These are phyloP conservation scores for Aschersonia sp. DNA, from an alignment of 2,329 filamentous ascomycete species.

Conservation along the genomic window DNA sequence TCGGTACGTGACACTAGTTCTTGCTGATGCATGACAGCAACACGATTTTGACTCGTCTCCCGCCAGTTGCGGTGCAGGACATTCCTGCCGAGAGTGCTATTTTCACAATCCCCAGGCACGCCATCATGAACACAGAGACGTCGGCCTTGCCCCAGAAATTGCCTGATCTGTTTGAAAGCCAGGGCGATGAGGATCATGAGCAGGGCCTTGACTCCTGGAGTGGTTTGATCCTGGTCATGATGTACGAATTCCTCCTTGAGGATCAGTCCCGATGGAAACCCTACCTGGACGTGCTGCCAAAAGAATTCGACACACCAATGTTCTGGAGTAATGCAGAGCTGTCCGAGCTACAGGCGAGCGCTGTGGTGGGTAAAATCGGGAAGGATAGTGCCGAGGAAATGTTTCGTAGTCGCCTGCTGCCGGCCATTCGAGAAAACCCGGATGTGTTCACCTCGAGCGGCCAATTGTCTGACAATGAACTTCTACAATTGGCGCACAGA, in stretches of 20 bases:
- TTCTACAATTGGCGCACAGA: constrained; percentile 47
- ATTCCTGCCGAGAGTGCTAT: constrained; percentile 63
- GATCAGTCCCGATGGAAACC: constrained; percentile 54
- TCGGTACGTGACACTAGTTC: constrained; percentile 21
- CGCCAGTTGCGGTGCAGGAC: constrained; percentile 51
- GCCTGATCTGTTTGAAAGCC: constrained; percentile 34
- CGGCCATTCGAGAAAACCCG: constrained; percentile 30
- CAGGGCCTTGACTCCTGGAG: constrained; percentile 37
- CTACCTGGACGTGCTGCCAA: constrained; percentile 64
- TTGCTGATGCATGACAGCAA: background rate
- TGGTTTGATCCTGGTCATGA: constrained; percentile 58
- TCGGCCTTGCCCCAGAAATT: constrained; percentile 49
- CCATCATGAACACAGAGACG: constrained; percentile 59
- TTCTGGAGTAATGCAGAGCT: constrained; percentile 69
- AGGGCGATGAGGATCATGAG: constrained; percentile 18
- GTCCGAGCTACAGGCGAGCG: constrained; percentile 58
- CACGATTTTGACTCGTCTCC: background rate
- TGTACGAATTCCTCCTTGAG: constrained; percentile 55
- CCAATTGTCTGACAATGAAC: constrained; percentile 24
- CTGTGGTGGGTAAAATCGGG: constrained; percentile 64
- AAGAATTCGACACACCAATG: constrained; percentile 70
- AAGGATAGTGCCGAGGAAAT: constrained; percentile 54
- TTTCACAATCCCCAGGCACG: constrained; percentile 61
- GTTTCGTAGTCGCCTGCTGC: constrained; percentile 43
- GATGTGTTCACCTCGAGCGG: constrained; percentile 25